Evolutionary conservation across 2,329 filamentous ascomycete species (phyloP), one percentile per base, ranked within the genome.

Genomic region (Fusarium pseudocircinatum): DNA sequence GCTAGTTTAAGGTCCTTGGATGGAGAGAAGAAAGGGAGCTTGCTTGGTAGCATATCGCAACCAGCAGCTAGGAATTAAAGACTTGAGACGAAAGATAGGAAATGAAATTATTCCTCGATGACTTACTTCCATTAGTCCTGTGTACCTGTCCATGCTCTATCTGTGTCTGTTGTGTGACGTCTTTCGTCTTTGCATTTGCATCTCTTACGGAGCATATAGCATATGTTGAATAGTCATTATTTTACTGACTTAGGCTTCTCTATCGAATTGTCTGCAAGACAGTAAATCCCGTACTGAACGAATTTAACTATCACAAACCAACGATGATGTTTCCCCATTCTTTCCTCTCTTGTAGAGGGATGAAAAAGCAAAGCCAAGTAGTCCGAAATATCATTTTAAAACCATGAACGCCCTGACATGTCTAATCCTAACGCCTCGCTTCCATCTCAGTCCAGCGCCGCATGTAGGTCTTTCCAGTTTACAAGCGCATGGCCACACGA

Each of bases 21-120:
- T 70, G 72, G 69, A 56, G 57, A 70, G 69, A 67, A 49, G 50
- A 53, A 63, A 59, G 58, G 57, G 56, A 67, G 61, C 52, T 72
- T 71, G 47, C 46, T 62, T 59, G 56, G 59, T 43, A 65, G 61
- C 40, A 42, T 60, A 66, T 26, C 37, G 63, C 60, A 34, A 39
- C 28, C 18, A 54, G 58, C 70, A 72, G 62, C 64, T 72, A 75
- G 64, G 67, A 73, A 63, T 72, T 61, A 60, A 77, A 74, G 72
- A 69, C 67, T 63, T 67, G 63, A 70, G 66, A 78, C 43, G 75
- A 77, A 72, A 73, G 57, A 76, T 76, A 77, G 75, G 63, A 72
- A 76, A 78, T 66, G 76, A 77, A 74, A 56, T 43, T 46, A 74
- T 73, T 74, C 52, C 59, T 74, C 56, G 43, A 74, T 64, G 70